phyloP scores from a whole-genome alignment of 2,329 filamentous ascomycete genomes.

The Ophiostoma quercus region DNA sequence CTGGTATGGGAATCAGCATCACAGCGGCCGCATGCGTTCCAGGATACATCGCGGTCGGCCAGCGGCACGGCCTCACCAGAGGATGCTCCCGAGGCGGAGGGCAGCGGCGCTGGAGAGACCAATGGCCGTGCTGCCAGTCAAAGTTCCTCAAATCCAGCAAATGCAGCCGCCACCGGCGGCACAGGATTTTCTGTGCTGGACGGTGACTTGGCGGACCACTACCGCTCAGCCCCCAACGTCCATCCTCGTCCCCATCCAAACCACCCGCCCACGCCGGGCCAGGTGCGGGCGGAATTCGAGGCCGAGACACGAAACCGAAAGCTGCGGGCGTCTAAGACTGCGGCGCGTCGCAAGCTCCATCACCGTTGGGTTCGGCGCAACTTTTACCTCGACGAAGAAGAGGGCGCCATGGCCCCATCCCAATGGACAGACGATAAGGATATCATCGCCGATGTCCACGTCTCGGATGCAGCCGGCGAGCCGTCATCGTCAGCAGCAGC shows the following conservation, averaged over 20 bases:
- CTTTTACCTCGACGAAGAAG: conserved; percentile 82
- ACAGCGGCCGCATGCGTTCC: neutral
- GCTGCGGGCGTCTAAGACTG: conserved; percentile 38
- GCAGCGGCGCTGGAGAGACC: neutral
- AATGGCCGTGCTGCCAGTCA: neutral
- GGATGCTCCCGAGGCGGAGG: neutral
- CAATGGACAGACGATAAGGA: conserved; percentile 60
- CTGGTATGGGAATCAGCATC: neutral
- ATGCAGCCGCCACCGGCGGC: neutral
- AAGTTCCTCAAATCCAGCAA: neutral
- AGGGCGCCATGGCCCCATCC: conserved; percentile 61
- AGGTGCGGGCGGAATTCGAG: conserved; percentile 37
- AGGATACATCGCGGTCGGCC: neutral
- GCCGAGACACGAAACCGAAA: conserved; percentile 34
- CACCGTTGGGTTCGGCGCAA: conserved; percentile 71
- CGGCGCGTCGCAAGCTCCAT: conserved; percentile 51
- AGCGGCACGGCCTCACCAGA: neutral
- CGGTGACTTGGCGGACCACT: neutral
- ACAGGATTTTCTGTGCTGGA: conserved; percentile 2
- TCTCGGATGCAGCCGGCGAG: neutral
- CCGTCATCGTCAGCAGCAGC: conserved; percentile 41
- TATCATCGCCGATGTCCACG: conserved; percentile 36
- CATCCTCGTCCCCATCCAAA: neutral
- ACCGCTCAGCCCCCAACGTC: neutral
- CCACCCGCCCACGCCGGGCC: conserved; percentile 19